Percentiles rank a stretch among this genome's conserved stretches.
Conservation (phyloP, 1,139 yeast species). For the Blastobotrys elegans region DNA sequence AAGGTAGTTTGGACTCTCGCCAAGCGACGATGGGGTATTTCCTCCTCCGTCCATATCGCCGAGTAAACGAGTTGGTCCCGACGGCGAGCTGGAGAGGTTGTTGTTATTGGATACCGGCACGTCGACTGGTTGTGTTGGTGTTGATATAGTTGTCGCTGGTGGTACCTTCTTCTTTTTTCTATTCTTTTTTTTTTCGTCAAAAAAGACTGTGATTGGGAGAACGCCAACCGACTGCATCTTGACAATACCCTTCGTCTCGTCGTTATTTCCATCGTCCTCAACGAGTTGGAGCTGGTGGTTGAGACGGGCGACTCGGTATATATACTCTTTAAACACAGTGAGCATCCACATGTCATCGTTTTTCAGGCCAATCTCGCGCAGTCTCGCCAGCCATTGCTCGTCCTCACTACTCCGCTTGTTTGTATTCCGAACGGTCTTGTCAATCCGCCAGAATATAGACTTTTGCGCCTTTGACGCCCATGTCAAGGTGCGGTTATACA, state of each 20-base stretch:
- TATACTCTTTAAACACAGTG: slow-evolving; percentile 52
- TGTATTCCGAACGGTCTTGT: slow-evolving; percentile 15
- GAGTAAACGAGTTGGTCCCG: slow-evolving; percentile 5
- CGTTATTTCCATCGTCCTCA: neutral
- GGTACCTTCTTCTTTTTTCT: neutral
- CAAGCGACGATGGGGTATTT: slow-evolving; percentile 1
- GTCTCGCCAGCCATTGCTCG: slow-evolving; percentile 64
- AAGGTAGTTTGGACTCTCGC: slow-evolving; percentile 8
- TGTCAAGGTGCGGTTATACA: slow-evolving; percentile 57
- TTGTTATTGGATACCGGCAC: neutral
- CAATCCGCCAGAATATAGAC: slow-evolving; percentile 73
- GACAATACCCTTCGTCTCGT: slow-evolving; percentile 12
- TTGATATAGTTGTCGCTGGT: neutral
- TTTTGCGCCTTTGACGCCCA: slow-evolving; percentile 71
- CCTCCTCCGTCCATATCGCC: neutral
- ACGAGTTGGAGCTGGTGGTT: slow-evolving; percentile 11
- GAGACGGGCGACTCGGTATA: slow-evolving; percentile 51
- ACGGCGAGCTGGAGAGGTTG: neutral
- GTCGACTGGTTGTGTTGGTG: neutral
- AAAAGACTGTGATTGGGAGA: slow-evolving; percentile 62
- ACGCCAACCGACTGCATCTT: slow-evolving; percentile 37
- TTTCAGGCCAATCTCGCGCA: slow-evolving; percentile 64
- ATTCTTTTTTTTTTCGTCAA: slow-evolving; percentile 36
- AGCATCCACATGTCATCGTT: slow-evolving; percentile 82
- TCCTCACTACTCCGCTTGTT: slow-evolving; percentile 45